phyloP scores from a whole-genome alignment of 2,329 filamentous ascomycete species.

The Pseudomassariella vexata region DNA sequence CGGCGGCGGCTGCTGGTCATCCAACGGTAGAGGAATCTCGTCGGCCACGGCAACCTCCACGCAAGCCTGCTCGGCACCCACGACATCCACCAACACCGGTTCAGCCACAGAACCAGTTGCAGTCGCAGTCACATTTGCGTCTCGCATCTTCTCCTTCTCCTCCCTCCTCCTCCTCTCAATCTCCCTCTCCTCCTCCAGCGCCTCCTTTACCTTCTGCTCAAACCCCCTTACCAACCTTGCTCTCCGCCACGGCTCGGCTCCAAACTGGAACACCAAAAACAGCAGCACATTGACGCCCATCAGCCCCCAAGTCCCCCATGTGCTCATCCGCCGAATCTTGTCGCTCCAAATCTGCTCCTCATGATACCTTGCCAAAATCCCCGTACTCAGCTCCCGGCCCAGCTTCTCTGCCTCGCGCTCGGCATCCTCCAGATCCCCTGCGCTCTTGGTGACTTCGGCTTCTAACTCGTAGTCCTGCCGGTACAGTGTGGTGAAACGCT shows the following conservation, averaged over 20 bases:
- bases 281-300: slow-evolving; percentile 96
- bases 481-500: slow-evolving; percentile 91
- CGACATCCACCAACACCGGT: slow-evolving; percentile 22
- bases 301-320: slow-evolving; percentile 96
- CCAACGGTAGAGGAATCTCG: no score
- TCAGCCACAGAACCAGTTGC: background rate
- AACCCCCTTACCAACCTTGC: slow-evolving; percentile 75
- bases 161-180: slow-evolving; percentile 39
- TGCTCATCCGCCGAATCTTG: slow-evolving; percentile 91
- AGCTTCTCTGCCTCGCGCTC: slow-evolving; percentile 78
- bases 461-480: slow-evolving; percentile 91
- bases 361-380: slow-evolving; percentile 88
- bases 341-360: slow-evolving; percentile 99
- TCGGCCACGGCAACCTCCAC: no score
- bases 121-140: no score
- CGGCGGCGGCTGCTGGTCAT: slow-evolving; percentile 20
- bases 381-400: slow-evolving; percentile 67
- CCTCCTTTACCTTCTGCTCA: slow-evolving; percentile 67
- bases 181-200: slow-evolving; percentile 61
- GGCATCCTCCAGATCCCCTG: slow-evolving; percentile 65
- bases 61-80: no score
- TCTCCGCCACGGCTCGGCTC: slow-evolving; percentile 89
- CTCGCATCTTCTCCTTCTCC: slow-evolving; percentile 20
- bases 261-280: slow-evolving; percentile 78
- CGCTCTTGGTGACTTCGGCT: slow-evolving; percentile 68